Conservation (phyloP, 345 rosid genomes). For the Eucalyptus globulus region DNA sequence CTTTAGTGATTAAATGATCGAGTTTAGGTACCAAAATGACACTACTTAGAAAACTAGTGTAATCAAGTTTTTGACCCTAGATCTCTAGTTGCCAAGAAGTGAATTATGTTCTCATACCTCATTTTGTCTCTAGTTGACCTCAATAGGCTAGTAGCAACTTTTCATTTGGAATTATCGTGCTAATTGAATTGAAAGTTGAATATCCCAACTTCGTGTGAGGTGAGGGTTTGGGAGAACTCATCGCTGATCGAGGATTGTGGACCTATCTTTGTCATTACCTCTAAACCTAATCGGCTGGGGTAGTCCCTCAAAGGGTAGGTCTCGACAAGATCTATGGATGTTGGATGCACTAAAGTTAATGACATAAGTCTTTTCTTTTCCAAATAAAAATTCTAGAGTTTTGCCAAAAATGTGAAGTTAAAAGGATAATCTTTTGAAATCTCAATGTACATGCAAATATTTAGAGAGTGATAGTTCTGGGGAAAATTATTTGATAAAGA, state of each 20-base stretch:
- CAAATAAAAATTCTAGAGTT: too few relatives aligned
- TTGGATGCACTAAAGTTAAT: not conserved
- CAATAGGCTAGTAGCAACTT: not conserved
- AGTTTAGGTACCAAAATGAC: fast-evolving
- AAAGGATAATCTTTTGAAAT: not conserved
- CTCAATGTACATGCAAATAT: not conserved
- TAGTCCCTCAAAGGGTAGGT: not conserved
- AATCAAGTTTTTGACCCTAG: fast-evolving
- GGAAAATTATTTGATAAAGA: not conserved
- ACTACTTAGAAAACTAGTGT: not conserved
- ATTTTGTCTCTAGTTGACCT: not conserved
- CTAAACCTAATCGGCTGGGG: not conserved
- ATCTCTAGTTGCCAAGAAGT: not conserved
- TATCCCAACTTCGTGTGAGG: fast-evolving
- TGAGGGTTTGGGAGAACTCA: too few relatives aligned
- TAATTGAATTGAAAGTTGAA: not conserved
- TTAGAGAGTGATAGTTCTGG: fast-evolving
- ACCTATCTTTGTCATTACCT: not conserved
- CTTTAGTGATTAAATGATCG: too few relatives aligned
- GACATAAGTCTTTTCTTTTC: not conserved
- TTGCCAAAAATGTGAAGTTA: not conserved
- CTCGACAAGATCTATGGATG: not conserved
- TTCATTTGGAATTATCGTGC: too few relatives aligned
- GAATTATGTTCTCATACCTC: not conserved
- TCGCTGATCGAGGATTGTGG: not conserved